These are phyloP conservation scores for Neonectria punicea DNA, from an alignment of 2,329 filamentous ascomycete species.

Conservation along the genomic window DNA sequence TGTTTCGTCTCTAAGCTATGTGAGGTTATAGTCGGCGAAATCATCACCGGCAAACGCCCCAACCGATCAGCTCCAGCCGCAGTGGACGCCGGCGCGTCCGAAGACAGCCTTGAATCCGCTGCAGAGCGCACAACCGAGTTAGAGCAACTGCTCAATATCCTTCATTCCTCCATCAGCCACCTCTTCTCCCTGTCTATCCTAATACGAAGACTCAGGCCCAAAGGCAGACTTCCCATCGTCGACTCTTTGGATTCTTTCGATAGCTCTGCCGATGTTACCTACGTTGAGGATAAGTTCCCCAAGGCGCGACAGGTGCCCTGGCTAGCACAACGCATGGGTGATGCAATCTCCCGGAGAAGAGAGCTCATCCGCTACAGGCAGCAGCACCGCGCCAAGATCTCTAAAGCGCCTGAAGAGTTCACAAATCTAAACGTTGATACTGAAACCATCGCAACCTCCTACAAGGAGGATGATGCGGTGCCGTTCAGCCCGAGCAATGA, in stretches of 20 bases:
- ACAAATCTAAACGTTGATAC: background rate
- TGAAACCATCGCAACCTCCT: conserved; percentile 13
- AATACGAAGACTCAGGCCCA: background rate
- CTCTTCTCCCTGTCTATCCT: conserved; percentile 10
- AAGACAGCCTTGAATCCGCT: too few species aligned
- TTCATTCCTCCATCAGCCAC: conserved; percentile 9
- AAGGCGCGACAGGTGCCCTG: background rate
- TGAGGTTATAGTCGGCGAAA: too few species aligned
- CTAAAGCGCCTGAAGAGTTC: background rate
- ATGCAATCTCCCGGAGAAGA: conserved; percentile 8
- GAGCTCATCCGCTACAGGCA: conserved; percentile 14
- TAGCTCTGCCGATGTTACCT: conserved; percentile 5
- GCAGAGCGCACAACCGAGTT: conserved; percentile 2
- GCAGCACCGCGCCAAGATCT: conserved; percentile 1
- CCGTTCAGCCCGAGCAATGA: background rate
- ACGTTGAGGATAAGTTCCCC: conserved; percentile 16
- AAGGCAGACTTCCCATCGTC: background rate
- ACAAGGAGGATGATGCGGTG: background rate
- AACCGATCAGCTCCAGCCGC: too few species aligned
- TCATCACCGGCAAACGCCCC: too few species aligned
- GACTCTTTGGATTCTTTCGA: background rate
- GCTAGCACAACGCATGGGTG: conserved; percentile 6
- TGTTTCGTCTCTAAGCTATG: too few species aligned
- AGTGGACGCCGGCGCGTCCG: too few species aligned
- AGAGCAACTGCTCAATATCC: conserved; percentile 5